Conservation (phyloP, 106 monocot species). For the Cymbidium sinense region DNA sequence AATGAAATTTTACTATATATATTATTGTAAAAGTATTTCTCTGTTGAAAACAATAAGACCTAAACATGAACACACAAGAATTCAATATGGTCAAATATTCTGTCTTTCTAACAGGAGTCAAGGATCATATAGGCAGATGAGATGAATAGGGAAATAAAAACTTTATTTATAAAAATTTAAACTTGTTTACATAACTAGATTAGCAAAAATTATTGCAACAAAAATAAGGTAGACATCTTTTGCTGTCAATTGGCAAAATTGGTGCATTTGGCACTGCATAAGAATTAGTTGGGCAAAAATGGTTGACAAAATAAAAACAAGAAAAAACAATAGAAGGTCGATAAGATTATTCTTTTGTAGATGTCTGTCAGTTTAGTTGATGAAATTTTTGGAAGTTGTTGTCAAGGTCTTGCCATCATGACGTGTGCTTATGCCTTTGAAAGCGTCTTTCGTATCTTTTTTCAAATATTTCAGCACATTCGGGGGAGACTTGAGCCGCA, state of each 20-base stretch:
- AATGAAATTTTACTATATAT: no score
- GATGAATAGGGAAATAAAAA: not conserved
- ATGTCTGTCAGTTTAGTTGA: not conserved
- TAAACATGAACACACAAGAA: no score
- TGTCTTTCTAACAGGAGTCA: no score
- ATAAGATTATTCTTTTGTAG: not conserved
- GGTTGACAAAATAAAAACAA: not conserved
- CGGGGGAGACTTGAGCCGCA: constrained; percentile 28
- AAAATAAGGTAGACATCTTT: not conserved
- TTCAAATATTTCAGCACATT: constrained; percentile 4
- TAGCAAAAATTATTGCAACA: constrained; percentile 5
- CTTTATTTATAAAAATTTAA: not conserved
- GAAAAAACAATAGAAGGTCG: not conserved
- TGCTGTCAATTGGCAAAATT: constrained; percentile 5
- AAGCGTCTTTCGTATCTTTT: not conserved
- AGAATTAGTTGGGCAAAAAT: not conserved
- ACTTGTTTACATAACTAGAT: not conserved
- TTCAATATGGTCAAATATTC: no score
- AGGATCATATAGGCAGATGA: no score
- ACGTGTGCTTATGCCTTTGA: not conserved
- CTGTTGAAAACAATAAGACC: no score
- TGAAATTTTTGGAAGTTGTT: not conserved
- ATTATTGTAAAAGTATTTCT: no score
- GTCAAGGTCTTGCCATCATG: no score
- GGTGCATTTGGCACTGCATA: not conserved